Conservation (phyloP, 371 early-diverging fungal genomes). For the Chytridium lagenaria region DNA sequence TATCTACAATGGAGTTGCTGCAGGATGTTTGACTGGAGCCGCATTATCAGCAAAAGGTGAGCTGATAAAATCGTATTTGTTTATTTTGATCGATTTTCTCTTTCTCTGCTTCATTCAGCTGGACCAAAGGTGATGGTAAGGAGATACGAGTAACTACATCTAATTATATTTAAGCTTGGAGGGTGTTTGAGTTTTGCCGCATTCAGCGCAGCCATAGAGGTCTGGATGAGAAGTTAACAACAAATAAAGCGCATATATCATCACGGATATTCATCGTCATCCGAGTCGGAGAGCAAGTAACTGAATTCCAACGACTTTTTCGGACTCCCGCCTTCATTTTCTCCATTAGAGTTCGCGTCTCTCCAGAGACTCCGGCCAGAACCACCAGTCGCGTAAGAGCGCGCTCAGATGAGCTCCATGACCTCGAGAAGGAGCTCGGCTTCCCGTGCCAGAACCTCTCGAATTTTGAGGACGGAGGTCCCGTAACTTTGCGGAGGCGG, state of each 20-base stretch:
- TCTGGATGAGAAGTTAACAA: slow-evolving; percentile 22
- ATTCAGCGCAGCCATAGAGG: slow-evolving; percentile 79
- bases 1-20: slow-evolving; percentile 83
- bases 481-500: background rate
- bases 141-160: background rate
- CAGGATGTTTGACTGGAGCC: slow-evolving; percentile 95
- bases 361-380: background rate
- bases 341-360: background rate
- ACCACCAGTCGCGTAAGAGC: background rate
- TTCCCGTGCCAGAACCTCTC: background rate
- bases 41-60: slow-evolving; percentile 77
- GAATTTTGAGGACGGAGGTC: background rate
- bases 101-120: slow-evolving; percentile 22
- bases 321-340: background rate
- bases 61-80: background rate
- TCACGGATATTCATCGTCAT: slow-evolving; percentile 9
- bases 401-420: background rate
- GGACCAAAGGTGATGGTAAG: slow-evolving; percentile 52
- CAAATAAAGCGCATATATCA: background rate
- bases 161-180: background rate
- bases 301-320: background rate
- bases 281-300: slow-evolving; percentile 1
- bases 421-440: background rate
- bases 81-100: background rate
- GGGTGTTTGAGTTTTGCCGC: slow-evolving; percentile 96